Conservation (phyloP, 1,284 basidiomycete genomes). For the Pulchroboletus neoregius region DNA sequence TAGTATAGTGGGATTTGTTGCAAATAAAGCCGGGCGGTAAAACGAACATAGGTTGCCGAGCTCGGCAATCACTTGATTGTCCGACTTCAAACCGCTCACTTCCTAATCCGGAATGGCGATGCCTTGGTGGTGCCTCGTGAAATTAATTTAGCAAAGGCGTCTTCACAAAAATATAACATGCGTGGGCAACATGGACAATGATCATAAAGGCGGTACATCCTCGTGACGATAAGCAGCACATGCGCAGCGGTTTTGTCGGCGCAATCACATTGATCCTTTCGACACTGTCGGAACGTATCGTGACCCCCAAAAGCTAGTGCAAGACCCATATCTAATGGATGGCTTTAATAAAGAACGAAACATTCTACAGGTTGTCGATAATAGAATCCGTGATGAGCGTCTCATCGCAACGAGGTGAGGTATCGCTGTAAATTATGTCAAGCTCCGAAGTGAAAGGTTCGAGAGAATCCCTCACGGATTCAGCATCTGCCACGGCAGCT, state of each 20-base stretch:
- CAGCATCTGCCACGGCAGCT: conserved; percentile 60
- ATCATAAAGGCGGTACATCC: conserved; percentile 24
- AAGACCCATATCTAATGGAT: background rate
- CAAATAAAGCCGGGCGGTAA: conserved; percentile 39
- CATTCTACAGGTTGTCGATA: background rate
- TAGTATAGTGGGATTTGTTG: conserved; percentile 36
- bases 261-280: conserved; percentile 17
- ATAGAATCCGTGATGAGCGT: background rate
- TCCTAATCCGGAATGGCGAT: conserved; percentile 29
- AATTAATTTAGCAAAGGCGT: conserved; percentile 24
- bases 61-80: conserved; percentile 36
- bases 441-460: conserved; percentile 4
- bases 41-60: conserved; percentile 38
- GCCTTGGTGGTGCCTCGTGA: conserved; percentile 19
- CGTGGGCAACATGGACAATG: conserved; percentile 20
- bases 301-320: no score
- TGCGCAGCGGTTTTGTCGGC: conserved; percentile 23
- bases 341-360: no score
- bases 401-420: conserved; percentile 30
- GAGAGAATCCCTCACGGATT: conserved; percentile 45
- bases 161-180: conserved; percentile 22
- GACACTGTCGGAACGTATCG: background rate
- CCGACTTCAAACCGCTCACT: conserved; percentile 36
- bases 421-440: conserved; percentile 25
- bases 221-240: conserved; percentile 23